Evolutionary conservation across 1,284 basidiomycete genomes (phyloP).

Genomic region (Xerocomus minutiporus): DNA sequence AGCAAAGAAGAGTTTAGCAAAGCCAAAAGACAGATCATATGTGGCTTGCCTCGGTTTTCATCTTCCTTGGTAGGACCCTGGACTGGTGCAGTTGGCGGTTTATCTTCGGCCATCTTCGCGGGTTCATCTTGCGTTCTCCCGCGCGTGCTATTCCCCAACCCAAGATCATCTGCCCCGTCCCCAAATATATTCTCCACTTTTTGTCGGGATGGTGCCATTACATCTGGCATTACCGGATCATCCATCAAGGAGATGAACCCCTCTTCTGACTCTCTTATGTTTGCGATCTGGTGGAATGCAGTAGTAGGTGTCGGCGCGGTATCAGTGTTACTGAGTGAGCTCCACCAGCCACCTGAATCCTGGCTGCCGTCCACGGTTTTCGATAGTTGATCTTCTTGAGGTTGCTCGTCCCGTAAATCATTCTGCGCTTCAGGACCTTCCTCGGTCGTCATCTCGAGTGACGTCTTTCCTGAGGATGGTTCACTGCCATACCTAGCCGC

Average conservation of each 20-base stretch:
- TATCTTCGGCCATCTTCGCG: constrained; percentile 24
- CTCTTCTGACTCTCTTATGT: constrained; percentile 42
- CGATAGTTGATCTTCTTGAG: background rate
- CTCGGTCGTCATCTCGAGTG: constrained; percentile 34
- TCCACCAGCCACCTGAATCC: constrained; percentile 58
- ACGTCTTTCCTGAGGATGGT: constrained; percentile 26
- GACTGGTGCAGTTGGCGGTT: constrained; percentile 11
- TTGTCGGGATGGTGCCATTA: constrained; percentile 20
- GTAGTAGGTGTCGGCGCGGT: constrained; percentile 61
- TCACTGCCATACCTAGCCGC: constrained; percentile 23
- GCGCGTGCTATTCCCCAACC: constrained; percentile 74
- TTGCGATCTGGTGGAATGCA: constrained; percentile 53
- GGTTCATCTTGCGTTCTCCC: constrained; percentile 38
- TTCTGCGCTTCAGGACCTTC: constrained; percentile 28
- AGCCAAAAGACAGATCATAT: background rate
- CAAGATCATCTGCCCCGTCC: constrained; percentile 84
- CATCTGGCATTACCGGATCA: constrained; percentile 40
- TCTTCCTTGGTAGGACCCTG: constrained; percentile 18
- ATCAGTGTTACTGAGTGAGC: constrained; percentile 44
- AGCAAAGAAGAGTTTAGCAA: background rate
- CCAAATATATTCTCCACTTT: constrained; percentile 38
- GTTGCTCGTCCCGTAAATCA: background rate
- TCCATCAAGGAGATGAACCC: constrained; percentile 90
- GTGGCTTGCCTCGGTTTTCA: constrained; percentile 22
- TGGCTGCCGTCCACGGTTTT: constrained; percentile 7